phyloP scores from a whole-genome alignment of 106 monocot genomes.

The Chionographis japonica region DNA sequence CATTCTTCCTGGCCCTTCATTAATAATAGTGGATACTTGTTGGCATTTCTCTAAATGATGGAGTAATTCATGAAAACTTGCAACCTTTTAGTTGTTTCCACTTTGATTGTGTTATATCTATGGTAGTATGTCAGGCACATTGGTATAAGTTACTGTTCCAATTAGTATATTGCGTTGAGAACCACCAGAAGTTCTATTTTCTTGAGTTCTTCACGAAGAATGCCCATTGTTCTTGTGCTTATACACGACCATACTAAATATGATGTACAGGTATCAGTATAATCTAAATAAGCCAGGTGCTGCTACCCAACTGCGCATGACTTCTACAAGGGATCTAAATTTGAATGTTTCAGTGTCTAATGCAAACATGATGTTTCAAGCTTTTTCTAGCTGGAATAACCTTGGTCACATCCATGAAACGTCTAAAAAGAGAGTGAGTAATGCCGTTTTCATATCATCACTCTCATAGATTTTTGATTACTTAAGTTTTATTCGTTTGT shows the following conservation, averaged over 20 bases:
- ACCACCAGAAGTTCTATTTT: neutral
- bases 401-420: constrained; percentile 49
- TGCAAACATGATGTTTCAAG: constrained; percentile 83
- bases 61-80: no score
- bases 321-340: constrained; percentile 71
- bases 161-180: no score
- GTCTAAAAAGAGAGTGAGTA: constrained; percentile 46
- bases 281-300: constrained; percentile 71
- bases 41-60: no score
- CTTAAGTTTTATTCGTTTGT: neutral
- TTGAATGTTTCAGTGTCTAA: constrained; percentile 84
- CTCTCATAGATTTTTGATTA: neutral
- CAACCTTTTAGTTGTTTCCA: neutral
- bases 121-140: no score
- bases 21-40: no score
- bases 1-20: neutral
- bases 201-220: neutral
- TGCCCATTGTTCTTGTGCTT: neutral
- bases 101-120: neutral
- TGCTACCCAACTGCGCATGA: constrained; percentile 61
- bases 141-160: no score
- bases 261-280: constrained; percentile 80
- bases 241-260: neutral
- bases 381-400: constrained; percentile 94
- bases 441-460: neutral